A percentile compares a stretch with the other conserved stretches of the same genome.
Conservation (phyloP, 768 basidiomycete genomes). For the Udeniomyces megalosporus region DNA sequence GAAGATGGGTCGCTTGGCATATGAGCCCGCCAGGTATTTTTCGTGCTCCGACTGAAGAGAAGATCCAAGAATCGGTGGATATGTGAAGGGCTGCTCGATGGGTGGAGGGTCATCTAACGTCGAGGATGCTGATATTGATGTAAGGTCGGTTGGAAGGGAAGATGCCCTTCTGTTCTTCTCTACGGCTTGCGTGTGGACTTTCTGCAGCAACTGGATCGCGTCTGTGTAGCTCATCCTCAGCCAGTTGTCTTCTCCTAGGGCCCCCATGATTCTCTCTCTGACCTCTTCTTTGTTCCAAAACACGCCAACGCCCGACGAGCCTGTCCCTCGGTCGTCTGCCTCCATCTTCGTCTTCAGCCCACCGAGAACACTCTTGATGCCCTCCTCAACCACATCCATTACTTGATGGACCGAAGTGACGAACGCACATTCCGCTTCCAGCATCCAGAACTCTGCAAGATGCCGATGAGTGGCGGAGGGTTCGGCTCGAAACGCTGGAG, state of each 20-base stretch:
- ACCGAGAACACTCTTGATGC: conserved; percentile 34
- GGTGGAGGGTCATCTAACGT: no score
- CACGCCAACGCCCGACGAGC: conserved; percentile 3
- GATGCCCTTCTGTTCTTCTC: no score
- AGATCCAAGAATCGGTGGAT: conserved; percentile 49
- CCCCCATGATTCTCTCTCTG: conserved; percentile 4
- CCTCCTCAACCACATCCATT: conserved; percentile 43
- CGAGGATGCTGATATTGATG: no score
- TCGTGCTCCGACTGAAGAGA: conserved; percentile 81
- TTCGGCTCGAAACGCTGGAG: conserved; percentile 90
- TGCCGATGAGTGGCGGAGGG: conserved; percentile 75
- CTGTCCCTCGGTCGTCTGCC: background rate
- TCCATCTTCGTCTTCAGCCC: conserved; percentile 6
- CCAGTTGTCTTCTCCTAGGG: conserved; percentile 38
- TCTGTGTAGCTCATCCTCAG: conserved; percentile 59
- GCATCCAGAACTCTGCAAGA: conserved; percentile 97
- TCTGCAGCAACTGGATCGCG: conserved; percentile 46
- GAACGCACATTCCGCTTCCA: conserved; percentile 84
- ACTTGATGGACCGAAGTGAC: conserved; percentile 36
- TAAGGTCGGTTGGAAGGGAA: no score
- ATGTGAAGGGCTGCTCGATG: conserved; percentile 35
- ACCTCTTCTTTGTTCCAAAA: conserved; percentile 5
- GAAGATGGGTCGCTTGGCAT: conserved; percentile 63
- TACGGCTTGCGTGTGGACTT: conserved; percentile 16
- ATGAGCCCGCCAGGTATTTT: conserved; percentile 60